Base-by-base conservation (phyloP, 2,329 filamentous ascomycete species). In the Neurospora sp. region DNA sequence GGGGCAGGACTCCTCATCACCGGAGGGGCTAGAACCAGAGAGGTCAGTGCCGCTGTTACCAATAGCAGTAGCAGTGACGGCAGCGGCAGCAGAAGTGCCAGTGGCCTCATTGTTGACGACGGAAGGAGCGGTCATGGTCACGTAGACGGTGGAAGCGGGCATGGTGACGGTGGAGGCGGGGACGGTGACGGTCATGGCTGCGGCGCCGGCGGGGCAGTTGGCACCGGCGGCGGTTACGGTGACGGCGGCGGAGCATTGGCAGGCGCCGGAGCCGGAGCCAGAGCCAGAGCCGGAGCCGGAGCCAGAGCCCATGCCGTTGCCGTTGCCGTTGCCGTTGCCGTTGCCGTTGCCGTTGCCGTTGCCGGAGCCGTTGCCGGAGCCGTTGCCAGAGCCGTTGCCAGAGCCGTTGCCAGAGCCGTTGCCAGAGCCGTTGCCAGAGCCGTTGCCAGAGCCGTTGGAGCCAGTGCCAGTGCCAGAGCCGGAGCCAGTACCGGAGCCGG, bases 171-270 rank as follows among this genome's bases (percentile, higher is more conserved):
- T 43, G 28, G 28, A 28, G 6, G 69, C 69, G 66, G 72, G 70
- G 6, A 69, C 52, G 66, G 72, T 73, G 67, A 65, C 67, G 57
- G 65, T 43, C 12, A 67, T 66, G 33, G 70, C 70, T 1, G 72
- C 69, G 66, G 69, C 52, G 67, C 66, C 36, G 41, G 57, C 15
- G 46, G 46, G 46, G 23, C 46, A 57, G 19, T 57, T 73, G 6
- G 72, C 70, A 19, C 72, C 73, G 11, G 70, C 62, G 65, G 69
- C 74, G 19, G 71, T 71, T 6, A 72, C 68, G 67, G 74, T 75
- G 11, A 73, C 70, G 68, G 70, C 70, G 6, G 28, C 69, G 66
- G 15, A 12, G 66, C 66, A 41, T 33, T 68, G 17, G 57, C 66
- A 62, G n/a, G 39, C 23, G 39, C 43, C 19, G 36, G 36, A 37